A percentile compares a stretch with the other conserved stretches of the same genome.
Conservation (phyloP, 2,329 filamentous ascomycete genomes). For the Mycosphaerella sp. region DNA sequence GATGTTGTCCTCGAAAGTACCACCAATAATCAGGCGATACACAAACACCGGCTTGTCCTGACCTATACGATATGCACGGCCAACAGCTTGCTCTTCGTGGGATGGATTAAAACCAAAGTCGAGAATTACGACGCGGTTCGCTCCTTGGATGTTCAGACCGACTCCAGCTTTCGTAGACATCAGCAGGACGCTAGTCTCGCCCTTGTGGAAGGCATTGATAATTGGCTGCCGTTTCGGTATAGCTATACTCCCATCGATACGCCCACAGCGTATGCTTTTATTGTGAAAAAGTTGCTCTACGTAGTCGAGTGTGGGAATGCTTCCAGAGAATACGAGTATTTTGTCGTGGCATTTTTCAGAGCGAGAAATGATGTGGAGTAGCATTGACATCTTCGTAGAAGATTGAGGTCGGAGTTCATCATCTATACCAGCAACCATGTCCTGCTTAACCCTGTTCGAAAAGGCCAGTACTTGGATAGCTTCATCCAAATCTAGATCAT, state of each 20-base stretch:
- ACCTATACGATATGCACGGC: conserved; percentile 77
- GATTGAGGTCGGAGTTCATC: conserved; percentile 44
- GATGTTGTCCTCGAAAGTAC: conserved; percentile 70
- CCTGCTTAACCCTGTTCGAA: conserved; percentile 33
- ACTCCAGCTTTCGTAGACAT: conserved; percentile 79
- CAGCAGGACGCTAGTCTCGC: conserved; percentile 55
- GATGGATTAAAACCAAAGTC: conserved; percentile 78
- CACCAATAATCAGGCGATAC: conserved; percentile 71
- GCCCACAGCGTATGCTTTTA: conserved; percentile 44
- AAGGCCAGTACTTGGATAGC: conserved; percentile 34
- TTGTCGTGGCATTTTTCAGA: conserved; percentile 61
- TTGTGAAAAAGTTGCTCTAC: conserved; percentile 53
- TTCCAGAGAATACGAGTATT: conserved; percentile 74
- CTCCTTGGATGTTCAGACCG: conserved; percentile 75
- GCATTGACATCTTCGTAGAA: conserved; percentile 63
- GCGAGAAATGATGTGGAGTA: conserved; percentile 64
- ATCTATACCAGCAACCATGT: conserved; percentile 32
- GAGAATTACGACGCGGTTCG: conserved; percentile 80
- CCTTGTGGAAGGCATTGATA: conserved; percentile 64
- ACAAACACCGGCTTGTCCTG: conserved; percentile 76
- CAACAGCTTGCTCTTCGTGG: conserved; percentile 79
- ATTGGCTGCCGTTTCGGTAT: conserved; percentile 54
- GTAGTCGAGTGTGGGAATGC: conserved; percentile 62
- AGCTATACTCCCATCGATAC: conserved; percentile 62
- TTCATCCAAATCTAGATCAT: conserved; percentile 28